Evolutionary conservation across 371 early-diverging fungal genomes (phyloP).

Genomic region (Chytridium lagenaria): DNA sequence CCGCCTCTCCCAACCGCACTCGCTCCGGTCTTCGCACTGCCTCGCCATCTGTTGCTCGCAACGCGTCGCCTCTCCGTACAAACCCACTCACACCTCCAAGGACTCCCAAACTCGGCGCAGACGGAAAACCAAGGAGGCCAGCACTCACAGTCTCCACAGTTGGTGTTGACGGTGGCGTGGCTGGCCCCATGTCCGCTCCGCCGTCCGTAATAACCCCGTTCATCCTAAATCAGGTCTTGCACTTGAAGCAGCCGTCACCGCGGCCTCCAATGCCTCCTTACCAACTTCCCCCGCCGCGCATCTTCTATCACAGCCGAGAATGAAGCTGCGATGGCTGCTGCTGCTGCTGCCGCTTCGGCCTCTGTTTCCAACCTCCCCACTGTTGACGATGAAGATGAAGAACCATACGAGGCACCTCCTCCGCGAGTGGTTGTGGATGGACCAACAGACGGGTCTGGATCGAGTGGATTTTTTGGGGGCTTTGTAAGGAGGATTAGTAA

Average conservation of each 20-base stretch:
- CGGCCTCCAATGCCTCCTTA: not conserved
- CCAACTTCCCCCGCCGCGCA: constrained; percentile 15
- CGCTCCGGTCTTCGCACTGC: constrained; percentile 4
- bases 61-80: constrained; percentile 3
- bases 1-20: constrained; percentile 6
- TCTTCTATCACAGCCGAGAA: not conserved
- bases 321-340: not conserved
- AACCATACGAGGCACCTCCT: constrained; percentile 5
- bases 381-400: not conserved
- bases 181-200: not conserved
- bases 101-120: not conserved
- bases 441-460: not conserved
- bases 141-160: not conserved
- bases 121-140: not conserved
- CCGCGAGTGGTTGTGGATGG: not conserved
- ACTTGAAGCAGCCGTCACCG: constrained; percentile 3
- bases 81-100: not conserved
- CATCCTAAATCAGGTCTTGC: not conserved
- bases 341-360: not conserved
- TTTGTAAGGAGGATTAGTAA: constrained; percentile 16
- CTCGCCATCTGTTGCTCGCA: not conserved
- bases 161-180: not conserved
- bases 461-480: not conserved
- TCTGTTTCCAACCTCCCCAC: not conserved
- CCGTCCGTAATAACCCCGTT: constrained; percentile 1